Percentiles rank a stretch among this genome's conserved stretches.
phyloP scores from a whole-genome alignment of 805 yeast species.

The Metschnikowia sp. region DNA sequence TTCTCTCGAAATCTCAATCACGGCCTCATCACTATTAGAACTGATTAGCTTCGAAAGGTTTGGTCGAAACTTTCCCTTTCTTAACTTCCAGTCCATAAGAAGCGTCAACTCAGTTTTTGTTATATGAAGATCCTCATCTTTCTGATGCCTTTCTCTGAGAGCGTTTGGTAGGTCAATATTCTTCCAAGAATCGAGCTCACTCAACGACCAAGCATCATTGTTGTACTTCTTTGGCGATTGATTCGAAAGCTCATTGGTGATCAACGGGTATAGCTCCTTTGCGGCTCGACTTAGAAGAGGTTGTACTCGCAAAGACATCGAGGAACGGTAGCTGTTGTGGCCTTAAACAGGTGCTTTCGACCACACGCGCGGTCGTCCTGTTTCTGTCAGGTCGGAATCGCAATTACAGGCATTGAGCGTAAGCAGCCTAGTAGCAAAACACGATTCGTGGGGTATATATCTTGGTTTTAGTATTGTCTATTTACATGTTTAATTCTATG shows the following conservation, averaged over 20 bases:
- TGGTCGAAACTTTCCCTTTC: slow-evolving; percentile 42
- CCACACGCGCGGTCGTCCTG: too few relatives aligned
- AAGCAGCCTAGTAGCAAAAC: too few relatives aligned
- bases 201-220: slow-evolving; percentile 24
- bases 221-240: slow-evolving; percentile 26
- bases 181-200: slow-evolving; percentile 40
- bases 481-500: background rate
- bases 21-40: slow-evolving; percentile 31
- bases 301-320: background rate
- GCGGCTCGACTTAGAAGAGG: slow-evolving; percentile 7
- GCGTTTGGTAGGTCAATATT: slow-evolving; percentile 24
- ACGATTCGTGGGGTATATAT: too few relatives aligned
- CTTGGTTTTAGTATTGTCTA: background rate
- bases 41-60: slow-evolving; percentile 39
- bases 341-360: too few relatives aligned
- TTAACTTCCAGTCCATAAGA: slow-evolving; percentile 49
- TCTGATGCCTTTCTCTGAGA: slow-evolving; percentile 23
- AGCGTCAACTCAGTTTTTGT: slow-evolving; percentile 38
- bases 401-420: too few relatives aligned
- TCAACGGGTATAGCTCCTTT: slow-evolving; percentile 21
- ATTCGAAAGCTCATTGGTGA: slow-evolving; percentile 27
- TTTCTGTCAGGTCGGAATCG: too few relatives aligned
- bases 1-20: slow-evolving; percentile 26
- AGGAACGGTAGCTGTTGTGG: background rate
- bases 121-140: slow-evolving; percentile 20